Base-by-base conservation (phyloP, 73 alveolate species). In the Tetrahymena elliotti region DNA sequence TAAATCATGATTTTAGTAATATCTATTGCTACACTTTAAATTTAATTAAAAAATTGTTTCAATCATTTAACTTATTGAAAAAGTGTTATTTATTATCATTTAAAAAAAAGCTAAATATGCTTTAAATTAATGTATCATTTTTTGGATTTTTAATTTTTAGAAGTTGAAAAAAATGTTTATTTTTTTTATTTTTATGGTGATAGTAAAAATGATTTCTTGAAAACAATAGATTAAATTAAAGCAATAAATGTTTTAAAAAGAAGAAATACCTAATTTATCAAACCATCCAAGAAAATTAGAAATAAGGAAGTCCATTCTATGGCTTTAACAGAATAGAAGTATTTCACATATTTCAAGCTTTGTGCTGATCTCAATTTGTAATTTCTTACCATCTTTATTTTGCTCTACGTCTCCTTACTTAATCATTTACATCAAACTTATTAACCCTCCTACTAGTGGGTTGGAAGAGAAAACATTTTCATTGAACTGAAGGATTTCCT, bases 281-380 rank as follows among this genome's bases (percentile, higher is more conserved):
- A 47, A 94, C 93, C 93, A 94, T 11, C 93, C 95, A 52, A 94
- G 93, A 52, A 94, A 94, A 53, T 94, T 94, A 39, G 96, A 37
- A 6, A 94, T 94, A 15, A 94, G 33, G 35, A 94, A 94, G 41
- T 94, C 96, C 40, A 94, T 38, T 94, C 96, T 84, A 41, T 83
- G 82, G 6, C 92, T 94, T 47, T 94, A 94, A 20, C 93, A 94
- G 47, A 94, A 94, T 84, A 94, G 47, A 83, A 94, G 92, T n/a
- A 94, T 84, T 31, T 94, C 95, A 94, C 96, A 94, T 35, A 94
- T 92, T 38, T 94, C 83, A 34, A 94, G 53, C 38, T 94, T 94
- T 2, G 82, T 39, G 83, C 92, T 84, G 0, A 94, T 94, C 4
- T 88, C 95, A 18, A 94, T 94, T n/a, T 68, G 33, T 68, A 68